These are phyloP conservation scores for Talaromyces albobiverticillius DNA, from an alignment of 2,329 filamentous ascomycete species.

Conservation along the genomic window DNA sequence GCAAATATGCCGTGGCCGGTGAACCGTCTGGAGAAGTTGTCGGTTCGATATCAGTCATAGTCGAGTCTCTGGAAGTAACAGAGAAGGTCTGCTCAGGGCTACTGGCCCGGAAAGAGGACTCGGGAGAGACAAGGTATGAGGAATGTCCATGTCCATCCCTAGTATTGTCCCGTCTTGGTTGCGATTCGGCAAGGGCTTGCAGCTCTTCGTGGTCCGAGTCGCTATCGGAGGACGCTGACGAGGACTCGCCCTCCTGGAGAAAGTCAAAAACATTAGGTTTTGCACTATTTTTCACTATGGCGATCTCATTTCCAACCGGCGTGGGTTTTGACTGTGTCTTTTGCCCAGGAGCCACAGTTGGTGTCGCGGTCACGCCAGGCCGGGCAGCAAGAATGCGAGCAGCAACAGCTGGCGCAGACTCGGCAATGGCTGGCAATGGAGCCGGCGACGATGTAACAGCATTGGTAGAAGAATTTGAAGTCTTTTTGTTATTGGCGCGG, in stretches of 20 bases:
- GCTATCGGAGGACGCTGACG: conserved; percentile 4
- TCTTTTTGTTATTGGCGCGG: not conserved
- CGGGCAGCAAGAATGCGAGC: not conserved
- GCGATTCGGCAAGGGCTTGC: not conserved
- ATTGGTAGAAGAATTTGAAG: not conserved
- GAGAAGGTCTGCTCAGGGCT: conserved; percentile 33
- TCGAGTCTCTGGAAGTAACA: conserved; percentile 26
- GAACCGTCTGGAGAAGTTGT: conserved; percentile 26
- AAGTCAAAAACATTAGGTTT: conserved; percentile 40
- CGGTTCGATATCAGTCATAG: conserved; percentile 26
- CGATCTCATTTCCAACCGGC: not conserved
- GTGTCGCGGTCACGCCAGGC: no score
- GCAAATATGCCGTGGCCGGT: conserved; percentile 25
- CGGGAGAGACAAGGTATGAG: conserved; percentile 23
- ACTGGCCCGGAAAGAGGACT: conserved; percentile 32
- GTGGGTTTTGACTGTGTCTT: not conserved
- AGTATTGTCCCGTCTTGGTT: conserved; percentile 14
- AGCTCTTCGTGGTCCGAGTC: conserved; percentile 19
- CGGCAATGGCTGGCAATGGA: not conserved
- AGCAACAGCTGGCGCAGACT: not conserved
- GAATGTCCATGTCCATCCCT: conserved; percentile 19
- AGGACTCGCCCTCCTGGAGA: conserved; percentile 20
- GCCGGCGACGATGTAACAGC: not conserved
- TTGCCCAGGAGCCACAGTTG: not conserved
- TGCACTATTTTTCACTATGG: conserved; percentile 2